Percentiles rank a stretch among this genome's conserved stretches.
These are phyloP conservation scores for Allium sativum DNA, from an alignment of 106 monocot genomes.

Conservation along the genomic window DNA sequence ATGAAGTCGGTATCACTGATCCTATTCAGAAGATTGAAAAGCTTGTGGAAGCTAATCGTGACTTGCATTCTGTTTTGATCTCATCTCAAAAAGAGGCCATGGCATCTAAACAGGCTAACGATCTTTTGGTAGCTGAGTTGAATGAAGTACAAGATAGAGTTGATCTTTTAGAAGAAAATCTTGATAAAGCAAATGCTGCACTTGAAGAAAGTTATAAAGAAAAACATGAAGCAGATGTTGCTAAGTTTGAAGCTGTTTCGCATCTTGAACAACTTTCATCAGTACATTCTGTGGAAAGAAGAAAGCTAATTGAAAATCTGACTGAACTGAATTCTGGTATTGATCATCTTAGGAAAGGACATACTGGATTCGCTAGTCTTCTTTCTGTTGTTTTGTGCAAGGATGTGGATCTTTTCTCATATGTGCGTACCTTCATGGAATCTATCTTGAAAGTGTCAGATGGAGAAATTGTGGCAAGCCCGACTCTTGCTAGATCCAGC, in stretches of 20 bases:
- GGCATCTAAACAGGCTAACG: constrained; percentile 66
- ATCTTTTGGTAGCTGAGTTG: constrained; percentile 73
- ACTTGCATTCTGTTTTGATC: constrained; percentile 29
- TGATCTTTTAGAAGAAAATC: constrained; percentile 73
- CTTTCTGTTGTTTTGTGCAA: constrained; percentile 27
- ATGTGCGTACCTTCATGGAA: constrained; percentile 25
- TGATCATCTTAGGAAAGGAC: constrained; percentile 38
- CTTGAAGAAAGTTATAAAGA: constrained; percentile 34
- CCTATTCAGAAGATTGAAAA: constrained; percentile 55
- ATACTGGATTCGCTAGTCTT: constrained; percentile 24
- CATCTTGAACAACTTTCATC: constrained; percentile 35
- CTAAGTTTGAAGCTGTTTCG: constrained; percentile 41
- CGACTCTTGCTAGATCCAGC: constrained; percentile 14
- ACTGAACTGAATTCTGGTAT: constrained; percentile 35
- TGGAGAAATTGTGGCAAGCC: constrained; percentile 16
- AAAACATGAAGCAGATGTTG: constrained; percentile 36
- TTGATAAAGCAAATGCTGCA: constrained; percentile 33
- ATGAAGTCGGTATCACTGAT: constrained; percentile 28
- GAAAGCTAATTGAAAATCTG: constrained; percentile 28
- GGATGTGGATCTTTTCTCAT: constrained; percentile 27
- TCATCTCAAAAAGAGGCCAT: constrained; percentile 58
- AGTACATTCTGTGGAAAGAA: constrained; percentile 41
- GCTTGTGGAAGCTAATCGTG: constrained; percentile 28
- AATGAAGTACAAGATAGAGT: constrained; percentile 95
- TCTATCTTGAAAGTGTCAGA: constrained; percentile 33